A percentile compares a stretch with the other conserved stretches of the same genome.
phyloP scores from a whole-genome alignment of 1,284 basidiomycete genomes.

The Trichosporon coremiiforme region DNA sequence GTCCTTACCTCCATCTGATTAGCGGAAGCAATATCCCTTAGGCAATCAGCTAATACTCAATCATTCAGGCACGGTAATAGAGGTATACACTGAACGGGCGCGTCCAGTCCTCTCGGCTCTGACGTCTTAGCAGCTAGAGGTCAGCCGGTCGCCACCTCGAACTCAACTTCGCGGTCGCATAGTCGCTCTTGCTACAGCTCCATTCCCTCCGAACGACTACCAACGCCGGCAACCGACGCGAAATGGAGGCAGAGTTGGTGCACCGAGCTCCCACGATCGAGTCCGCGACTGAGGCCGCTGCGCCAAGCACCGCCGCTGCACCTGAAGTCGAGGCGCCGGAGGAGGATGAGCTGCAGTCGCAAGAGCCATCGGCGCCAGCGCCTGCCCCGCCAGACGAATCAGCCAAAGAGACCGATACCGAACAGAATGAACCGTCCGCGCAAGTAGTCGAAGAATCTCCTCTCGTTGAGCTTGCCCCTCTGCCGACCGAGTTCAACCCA shows the following conservation, averaged over 20 bases:
- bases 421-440: not conserved
- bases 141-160: not conserved
- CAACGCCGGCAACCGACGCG: not conserved
- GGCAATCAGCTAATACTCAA: not conserved
- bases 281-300: not conserved
- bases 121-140: not conserved
- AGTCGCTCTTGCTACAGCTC: not conserved
- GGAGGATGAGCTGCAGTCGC: not conserved
- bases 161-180: not conserved
- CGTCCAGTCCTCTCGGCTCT: not conserved
- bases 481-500: constrained; percentile 26
- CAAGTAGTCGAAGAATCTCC: not conserved
- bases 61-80: not conserved
- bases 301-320: not conserved
- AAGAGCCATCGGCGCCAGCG: not conserved
- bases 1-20: not conserved
- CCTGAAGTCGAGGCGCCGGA: not conserved
- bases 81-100: not conserved
- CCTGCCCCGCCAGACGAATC: not conserved
- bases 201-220: not conserved
- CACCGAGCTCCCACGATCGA: not conserved
- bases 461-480: constrained; percentile 22
- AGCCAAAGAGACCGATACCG: not conserved
- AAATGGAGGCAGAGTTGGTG: constrained; percentile 12
- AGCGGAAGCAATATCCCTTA: not conserved